phyloP scores from a whole-genome alignment of 306 rosid species.

The Prinsepia uniflora region DNA sequence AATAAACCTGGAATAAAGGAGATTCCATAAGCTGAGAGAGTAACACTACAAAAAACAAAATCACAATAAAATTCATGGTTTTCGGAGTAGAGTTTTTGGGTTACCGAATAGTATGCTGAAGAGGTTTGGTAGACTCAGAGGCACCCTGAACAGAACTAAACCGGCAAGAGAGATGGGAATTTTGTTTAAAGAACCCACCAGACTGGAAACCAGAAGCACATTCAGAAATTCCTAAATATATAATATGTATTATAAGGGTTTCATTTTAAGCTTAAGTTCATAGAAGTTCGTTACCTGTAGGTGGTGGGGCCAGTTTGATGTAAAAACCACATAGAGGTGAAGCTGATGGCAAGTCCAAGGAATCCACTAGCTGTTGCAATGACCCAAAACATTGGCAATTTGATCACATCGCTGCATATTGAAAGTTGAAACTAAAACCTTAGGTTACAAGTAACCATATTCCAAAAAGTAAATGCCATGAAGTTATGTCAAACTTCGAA shows the following conservation, averaged over 20 bases:
- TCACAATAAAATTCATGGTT: background rate
- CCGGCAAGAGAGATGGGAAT: conserved; percentile 85
- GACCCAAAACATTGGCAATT: conserved; percentile 68
- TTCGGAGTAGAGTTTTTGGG: conserved; percentile 12
- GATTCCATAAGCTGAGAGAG: no score
- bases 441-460: conserved; percentile 11
- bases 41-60: background rate
- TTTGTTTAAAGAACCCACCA: conserved; percentile 93
- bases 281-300: conserved; percentile 47
- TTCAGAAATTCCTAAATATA: background rate
- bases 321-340: conserved; percentile 91
- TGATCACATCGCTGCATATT: conserved; percentile 57
- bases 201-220: conserved; percentile 42
- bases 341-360: conserved; percentile 87
- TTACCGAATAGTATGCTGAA: conserved; percentile 89
- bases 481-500: background rate
- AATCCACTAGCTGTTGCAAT: conserved; percentile 79
- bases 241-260: background rate
- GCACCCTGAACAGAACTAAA: conserved; percentile 66
- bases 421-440: conserved; percentile 5
- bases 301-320: conserved; percentile 91
- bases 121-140: conserved; percentile 55
- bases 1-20: conserved; percentile 57
- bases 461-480: conserved; percentile 14
- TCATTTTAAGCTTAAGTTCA: background rate